These are phyloP conservation scores for Sclerotinia spermophila DNA, from an alignment of 2,329 filamentous ascomycete species.

Conservation along the genomic window DNA sequence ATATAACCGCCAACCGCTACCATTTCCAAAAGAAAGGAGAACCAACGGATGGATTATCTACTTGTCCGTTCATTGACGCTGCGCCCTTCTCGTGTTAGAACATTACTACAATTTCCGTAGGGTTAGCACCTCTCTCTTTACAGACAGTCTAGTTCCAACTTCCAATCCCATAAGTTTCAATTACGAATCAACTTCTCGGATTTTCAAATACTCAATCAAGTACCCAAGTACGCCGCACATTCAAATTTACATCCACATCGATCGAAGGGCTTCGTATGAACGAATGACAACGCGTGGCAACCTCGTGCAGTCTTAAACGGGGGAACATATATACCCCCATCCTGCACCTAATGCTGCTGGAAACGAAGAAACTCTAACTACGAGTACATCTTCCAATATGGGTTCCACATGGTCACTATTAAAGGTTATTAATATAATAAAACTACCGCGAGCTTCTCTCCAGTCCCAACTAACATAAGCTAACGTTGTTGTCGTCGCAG, in stretches of 20 bases:
- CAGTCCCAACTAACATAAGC: background rate
- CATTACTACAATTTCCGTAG: background rate
- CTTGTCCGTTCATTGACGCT: background rate
- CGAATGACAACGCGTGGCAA: constrained; percentile 11
- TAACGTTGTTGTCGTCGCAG: constrained; percentile 42
- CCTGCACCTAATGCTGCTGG: constrained; percentile 32
- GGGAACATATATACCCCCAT: constrained; percentile 30
- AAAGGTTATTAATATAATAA: constrained; percentile 29
- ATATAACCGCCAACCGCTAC: background rate
- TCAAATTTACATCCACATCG: background rate
- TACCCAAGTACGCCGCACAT: no score
- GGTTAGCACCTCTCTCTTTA: background rate
- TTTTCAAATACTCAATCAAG: background rate
- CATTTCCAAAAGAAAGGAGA: background rate
- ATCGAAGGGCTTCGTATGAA: constrained; percentile 16
- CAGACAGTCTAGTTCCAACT: background rate
- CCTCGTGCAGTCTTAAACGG: constrained; percentile 3
- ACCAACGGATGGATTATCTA: background rate
- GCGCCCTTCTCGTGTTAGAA: background rate
- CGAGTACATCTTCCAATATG: constrained; percentile 26
- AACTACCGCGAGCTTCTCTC: background rate
- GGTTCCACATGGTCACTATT: constrained; percentile 33
- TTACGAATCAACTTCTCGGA: background rate
- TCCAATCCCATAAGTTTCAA: background rate
- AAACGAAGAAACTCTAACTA: constrained; percentile 30